Base-by-base conservation (phyloP, 2,329 filamentous ascomycete species). In the Thelonectria blattea region DNA sequence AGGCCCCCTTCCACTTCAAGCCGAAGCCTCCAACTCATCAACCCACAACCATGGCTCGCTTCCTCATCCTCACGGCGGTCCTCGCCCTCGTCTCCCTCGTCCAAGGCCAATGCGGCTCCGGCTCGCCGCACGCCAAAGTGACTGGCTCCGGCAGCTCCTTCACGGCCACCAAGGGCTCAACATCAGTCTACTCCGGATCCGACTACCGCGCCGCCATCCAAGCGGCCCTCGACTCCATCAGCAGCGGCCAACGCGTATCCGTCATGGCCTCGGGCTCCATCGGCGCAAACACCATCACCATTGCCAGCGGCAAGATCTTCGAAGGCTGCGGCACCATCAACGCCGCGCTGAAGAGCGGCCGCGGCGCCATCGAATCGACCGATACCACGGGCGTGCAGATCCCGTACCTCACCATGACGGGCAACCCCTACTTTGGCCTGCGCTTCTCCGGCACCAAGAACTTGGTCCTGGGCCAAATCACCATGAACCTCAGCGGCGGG, bases 301-400 rank as follows among this genome's bases (percentile, higher is more conserved):
- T 86, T 62, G 65, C 68, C 34, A 81, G 79, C 67, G 83, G 83
- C 57, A 85, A 84, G 71, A 86, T 76, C 43, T 85, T 87, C 49
- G 84, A 87, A 64, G 84, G 82, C 32, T 86, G 84, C 68, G 83
- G 84, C 43, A 85, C 83, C 46, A 83, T 87, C 70, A 76, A 85
- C 58, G 76, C 75, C 0, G 79, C 67, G 22, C 71, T 69, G 56
- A 76, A 72, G 5, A 65, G 68, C 37, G 83, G 80, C 1, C 79
- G 77, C 18, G 84, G 84, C 17, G 82, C 83, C 47, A 86, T 87
- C 50, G 83, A 86, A 71, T 79, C 79, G 0, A 75, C 80, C 2
- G 73, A 80, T 64, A 80, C 81, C 9, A 66, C 71, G 2, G 79
- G 79, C 60, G 83, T 85, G 15, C 73, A 78, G 43, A 86, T 87